Evolutionary conservation across 1,284 basidiomycete genomes (phyloP).

Genomic region (Fomitopsis pinicola): DNA sequence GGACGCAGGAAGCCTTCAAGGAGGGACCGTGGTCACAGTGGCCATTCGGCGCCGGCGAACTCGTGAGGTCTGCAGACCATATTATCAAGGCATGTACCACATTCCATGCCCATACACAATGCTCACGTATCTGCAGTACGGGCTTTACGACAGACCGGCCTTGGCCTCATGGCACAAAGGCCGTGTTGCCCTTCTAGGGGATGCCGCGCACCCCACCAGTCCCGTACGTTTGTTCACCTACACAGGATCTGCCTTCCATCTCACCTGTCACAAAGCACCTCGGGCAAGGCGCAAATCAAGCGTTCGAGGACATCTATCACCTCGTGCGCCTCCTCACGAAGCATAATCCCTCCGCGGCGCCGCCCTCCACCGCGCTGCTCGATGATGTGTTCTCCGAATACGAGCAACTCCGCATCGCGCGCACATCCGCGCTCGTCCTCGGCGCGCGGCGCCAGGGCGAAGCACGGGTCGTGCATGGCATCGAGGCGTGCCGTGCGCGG

Average conservation of each 20-base stretch:
- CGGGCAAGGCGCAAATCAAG: conserved; percentile 47
- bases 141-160: conserved; percentile 43
- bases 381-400: conserved; percentile 27
- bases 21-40: conserved; percentile 28
- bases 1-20: conserved; percentile 28
- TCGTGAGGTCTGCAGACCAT: conserved; percentile 31
- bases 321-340: conserved; percentile 33
- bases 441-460: conserved; percentile 35
- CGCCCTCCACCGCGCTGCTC: conserved; percentile 30
- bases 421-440: conserved; percentile 31
- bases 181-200: conserved; percentile 29
- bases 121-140: conserved; percentile 29
- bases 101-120: background rate
- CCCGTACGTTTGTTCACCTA: conserved; percentile 17
- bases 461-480: conserved; percentile 30
- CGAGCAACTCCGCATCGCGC: conserved; percentile 29
- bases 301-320: conserved; percentile 41
- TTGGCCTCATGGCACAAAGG: conserved; percentile 38
- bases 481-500: conserved; percentile 27
- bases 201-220: conserved; percentile 33
- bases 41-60: conserved; percentile 32
- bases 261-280: conserved; percentile 32
- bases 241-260: background rate
- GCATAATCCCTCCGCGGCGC: conserved; percentile 26
- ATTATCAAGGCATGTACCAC: conserved; percentile 35